phyloP scores from a whole-genome alignment of 2,329 filamentous ascomycete species.

The Xylaria hypoxylon region DNA sequence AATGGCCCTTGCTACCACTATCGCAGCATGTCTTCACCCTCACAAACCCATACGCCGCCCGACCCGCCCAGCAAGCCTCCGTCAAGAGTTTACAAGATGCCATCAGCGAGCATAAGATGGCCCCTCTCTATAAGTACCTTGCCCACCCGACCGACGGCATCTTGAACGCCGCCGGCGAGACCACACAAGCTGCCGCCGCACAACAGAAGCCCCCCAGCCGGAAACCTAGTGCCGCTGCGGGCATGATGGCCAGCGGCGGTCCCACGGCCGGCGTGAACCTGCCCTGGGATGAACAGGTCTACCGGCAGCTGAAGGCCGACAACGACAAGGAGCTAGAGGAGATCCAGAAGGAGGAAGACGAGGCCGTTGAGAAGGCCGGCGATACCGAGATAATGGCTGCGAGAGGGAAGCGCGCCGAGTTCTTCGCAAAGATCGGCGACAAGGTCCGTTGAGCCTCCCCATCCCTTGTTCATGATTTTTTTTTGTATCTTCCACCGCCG shows the following conservation, averaged over 20 bases:
- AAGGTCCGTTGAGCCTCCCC: slow-evolving; percentile 70
- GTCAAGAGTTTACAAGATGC: slow-evolving; percentile 83
- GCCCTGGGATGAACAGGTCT: slow-evolving; percentile 91
- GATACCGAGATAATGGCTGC: slow-evolving; percentile 95
- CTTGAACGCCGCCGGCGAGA: slow-evolving; percentile 80
- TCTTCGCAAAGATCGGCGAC: slow-evolving; percentile 94
- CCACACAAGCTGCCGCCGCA: slow-evolving; percentile 59
- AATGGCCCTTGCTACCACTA: slow-evolving; percentile 84
- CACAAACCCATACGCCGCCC: slow-evolving; percentile 80
- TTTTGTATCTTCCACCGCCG: background rate
- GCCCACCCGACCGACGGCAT: slow-evolving; percentile 85
- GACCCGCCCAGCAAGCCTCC: slow-evolving; percentile 74
- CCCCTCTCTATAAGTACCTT: slow-evolving; percentile 85
- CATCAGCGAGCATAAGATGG: slow-evolving; percentile 87
- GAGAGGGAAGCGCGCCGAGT: slow-evolving; percentile 93
- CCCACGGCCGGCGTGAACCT: slow-evolving; percentile 74
- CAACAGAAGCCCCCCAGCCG: slow-evolving; percentile 69
- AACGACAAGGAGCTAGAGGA: slow-evolving; percentile 82
- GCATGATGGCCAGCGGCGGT: slow-evolving; percentile 80
- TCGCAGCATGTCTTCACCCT: slow-evolving; percentile 88
- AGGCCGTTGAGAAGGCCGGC: slow-evolving; percentile 94
- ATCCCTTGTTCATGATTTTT: background rate
- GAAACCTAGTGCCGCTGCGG: slow-evolving; percentile 74
- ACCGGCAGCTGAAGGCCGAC: slow-evolving; percentile 79
- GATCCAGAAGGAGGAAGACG: slow-evolving; percentile 88